Conservation (phyloP, 2,329 filamentous ascomycete genomes). For the Ustulina deusta region DNA sequence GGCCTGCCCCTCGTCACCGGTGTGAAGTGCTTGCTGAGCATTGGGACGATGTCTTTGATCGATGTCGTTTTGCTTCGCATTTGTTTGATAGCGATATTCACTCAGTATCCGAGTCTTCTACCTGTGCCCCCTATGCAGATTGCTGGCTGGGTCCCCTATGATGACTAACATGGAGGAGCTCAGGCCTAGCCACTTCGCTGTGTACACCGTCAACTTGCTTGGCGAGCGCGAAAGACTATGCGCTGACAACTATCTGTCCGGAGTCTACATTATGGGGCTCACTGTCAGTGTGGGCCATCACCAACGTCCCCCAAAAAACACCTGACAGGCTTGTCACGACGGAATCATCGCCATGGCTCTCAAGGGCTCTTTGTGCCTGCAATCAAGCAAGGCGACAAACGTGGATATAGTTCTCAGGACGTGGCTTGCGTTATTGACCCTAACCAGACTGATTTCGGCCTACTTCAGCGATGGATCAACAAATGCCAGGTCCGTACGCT, state of each 20-base stretch:
- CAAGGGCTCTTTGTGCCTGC: slow-evolving; percentile 21
- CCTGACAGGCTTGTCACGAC: slow-evolving; percentile 15
- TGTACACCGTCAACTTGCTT: slow-evolving; percentile 24
- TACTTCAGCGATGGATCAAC: slow-evolving; percentile 18
- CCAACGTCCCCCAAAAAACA: slow-evolving; percentile 1
- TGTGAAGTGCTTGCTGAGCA: slow-evolving; percentile 26
- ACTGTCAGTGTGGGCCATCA: slow-evolving; percentile 10
- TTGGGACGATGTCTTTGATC: slow-evolving; percentile 25
- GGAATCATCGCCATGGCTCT: slow-evolving; percentile 21
- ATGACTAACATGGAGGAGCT: not conserved
- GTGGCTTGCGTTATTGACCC: slow-evolving; percentile 18
- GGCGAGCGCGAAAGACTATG: slow-evolving; percentile 19
- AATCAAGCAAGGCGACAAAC: slow-evolving; percentile 2
- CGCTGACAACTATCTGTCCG: slow-evolving; percentile 10
- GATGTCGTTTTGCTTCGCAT: slow-evolving; percentile 25
- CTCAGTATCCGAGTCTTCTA: not conserved
- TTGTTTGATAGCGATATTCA: not conserved
- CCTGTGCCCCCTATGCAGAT: slow-evolving; percentile 10
- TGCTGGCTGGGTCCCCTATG: slow-evolving; percentile 13
- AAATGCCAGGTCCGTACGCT: slow-evolving; percentile 10
- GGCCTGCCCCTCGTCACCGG: slow-evolving; percentile 6
- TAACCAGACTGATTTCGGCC: slow-evolving; percentile 13
- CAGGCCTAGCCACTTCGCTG: not conserved
- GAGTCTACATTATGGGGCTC: slow-evolving; percentile 13
- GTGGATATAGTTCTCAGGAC: not conserved